These are phyloP conservation scores for Ulota crispa DNA, from an alignment of 225 moss, liverwort and hornwort species.

Conservation along the genomic window DNA sequence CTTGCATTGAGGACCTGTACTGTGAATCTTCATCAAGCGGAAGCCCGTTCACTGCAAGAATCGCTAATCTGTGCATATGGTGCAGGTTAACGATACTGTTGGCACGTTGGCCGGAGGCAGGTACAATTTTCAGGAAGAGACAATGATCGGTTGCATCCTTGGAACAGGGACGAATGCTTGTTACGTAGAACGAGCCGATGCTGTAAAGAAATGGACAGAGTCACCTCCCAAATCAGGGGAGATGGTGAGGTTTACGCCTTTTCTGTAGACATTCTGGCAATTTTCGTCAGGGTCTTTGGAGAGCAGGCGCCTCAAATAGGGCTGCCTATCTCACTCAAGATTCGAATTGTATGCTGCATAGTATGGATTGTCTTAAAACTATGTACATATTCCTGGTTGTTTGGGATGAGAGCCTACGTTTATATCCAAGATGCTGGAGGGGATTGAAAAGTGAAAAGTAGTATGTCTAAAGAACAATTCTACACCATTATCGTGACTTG, in stretches of 20 bases:
- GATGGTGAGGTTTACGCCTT: conserved; percentile 53
- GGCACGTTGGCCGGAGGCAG: conserved; percentile 91
- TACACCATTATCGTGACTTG: neutral
- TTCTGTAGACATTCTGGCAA: conserved; percentile 1
- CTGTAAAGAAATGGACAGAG: conserved; percentile 81
- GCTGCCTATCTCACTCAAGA: neutral
- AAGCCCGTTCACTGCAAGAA: neutral
- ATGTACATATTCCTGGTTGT: neutral
- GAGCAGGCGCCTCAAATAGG: neutral
- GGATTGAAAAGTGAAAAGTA: neutral
- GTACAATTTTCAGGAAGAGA: conserved; percentile 84
- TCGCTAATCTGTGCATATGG: conserved; percentile 16
- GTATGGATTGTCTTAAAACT: neutral
- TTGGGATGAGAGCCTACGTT: neutral
- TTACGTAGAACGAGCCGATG: conserved; percentile 92
- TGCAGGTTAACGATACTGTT: conserved; percentile 97
- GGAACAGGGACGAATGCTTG: conserved; percentile 98
- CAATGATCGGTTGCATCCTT: conserved; percentile 85
- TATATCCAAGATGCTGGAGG: neutral
- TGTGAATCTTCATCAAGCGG: neutral
- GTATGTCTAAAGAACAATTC: neutral
- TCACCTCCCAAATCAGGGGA: conserved; percentile 68
- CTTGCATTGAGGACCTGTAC: neutral
- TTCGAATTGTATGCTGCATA: neutral
- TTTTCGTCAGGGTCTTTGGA: neutral